Evolutionary conservation across 140 eudicot species (phyloP).

Genomic region (Cichorium intybus): DNA sequence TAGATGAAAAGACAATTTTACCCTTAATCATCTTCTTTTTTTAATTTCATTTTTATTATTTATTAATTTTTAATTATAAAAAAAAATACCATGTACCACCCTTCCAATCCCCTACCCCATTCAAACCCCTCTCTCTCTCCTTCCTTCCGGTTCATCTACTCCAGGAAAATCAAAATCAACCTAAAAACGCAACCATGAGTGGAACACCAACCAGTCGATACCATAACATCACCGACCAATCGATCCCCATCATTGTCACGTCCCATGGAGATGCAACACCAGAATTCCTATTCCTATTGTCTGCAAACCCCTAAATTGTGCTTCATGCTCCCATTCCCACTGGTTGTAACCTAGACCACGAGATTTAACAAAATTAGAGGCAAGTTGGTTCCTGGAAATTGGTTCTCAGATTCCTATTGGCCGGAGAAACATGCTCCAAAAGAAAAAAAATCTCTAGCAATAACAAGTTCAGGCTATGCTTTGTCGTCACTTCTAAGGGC

Average conservation of each 20-base stretch:
- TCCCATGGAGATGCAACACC: constrained; percentile 73
- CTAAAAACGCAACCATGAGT: constrained; percentile 82
- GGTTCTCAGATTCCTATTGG: constrained; percentile 78
- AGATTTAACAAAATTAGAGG: constrained; percentile 94
- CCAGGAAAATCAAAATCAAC: no score
- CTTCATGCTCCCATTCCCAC: constrained; percentile 97
- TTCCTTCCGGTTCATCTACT: no score
- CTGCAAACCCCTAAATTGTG: constrained; percentile 90
- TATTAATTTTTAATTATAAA: no score
- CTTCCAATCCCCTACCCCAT: no score
- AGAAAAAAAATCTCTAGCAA: constrained; percentile 93
- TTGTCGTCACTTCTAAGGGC: constrained; percentile 87
- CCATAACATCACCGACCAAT: constrained; percentile 75
- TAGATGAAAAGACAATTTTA: no score
- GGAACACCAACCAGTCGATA: constrained; percentile 67
- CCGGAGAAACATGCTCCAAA: constrained; percentile 85
- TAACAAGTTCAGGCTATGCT: constrained; percentile 94
- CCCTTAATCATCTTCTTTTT: no score
- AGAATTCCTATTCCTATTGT: constrained; percentile 90
- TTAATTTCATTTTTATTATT: no score
- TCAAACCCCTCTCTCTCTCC: no score
- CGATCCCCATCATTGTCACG: constrained; percentile 39
- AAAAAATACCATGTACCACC: no score
- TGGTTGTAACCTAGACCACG: constrained; percentile 78
- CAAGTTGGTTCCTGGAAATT: constrained; percentile 98